phyloP scores from a whole-genome alignment of 495 filamentous ascomycete genomes.

The Penicillium herquei region DNA sequence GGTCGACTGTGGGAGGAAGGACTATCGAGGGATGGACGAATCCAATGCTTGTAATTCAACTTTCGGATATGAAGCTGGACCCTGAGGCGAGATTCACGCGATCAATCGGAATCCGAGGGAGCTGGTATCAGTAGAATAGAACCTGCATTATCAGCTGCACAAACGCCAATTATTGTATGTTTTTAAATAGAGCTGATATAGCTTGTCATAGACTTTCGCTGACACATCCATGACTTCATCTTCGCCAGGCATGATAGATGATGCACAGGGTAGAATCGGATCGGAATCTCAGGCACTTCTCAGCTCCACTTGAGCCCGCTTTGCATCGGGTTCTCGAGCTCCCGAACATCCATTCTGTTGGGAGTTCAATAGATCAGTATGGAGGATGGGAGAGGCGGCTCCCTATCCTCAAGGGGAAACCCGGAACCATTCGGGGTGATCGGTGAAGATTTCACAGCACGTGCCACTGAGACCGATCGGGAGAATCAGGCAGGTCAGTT shows the following conservation, averaged over 20 bases:
- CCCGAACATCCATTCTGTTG: slow-evolving; percentile 8
- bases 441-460: slow-evolving; percentile 20
- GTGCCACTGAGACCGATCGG: slow-evolving; percentile 18
- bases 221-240: slow-evolving; percentile 31
- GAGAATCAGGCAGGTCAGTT: slow-evolving; percentile 5
- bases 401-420: slow-evolving; percentile 17
- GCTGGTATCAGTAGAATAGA: neutral
- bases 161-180: neutral
- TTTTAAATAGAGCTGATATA: neutral
- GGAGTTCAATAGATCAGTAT: neutral
- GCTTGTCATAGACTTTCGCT: slow-evolving; percentile 10
- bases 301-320: slow-evolving; percentile 17
- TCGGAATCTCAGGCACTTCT: slow-evolving; percentile 9
- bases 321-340: slow-evolving; percentile 8
- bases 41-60: too few relatives aligned
- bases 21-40: too few relatives aligned
- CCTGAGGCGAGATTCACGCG: neutral
- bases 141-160: neutral
- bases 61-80: too few relatives aligned
- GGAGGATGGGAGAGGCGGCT: neutral
- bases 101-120: neutral
- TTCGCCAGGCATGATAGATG: neutral
- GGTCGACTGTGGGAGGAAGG: too few relatives aligned
- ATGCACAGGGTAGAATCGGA: slow-evolving; percentile 19
- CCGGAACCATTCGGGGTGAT: slow-evolving; percentile 25